Conservation (phyloP, 352 stramenopile species). For the Pythium guiyangense region DNA sequence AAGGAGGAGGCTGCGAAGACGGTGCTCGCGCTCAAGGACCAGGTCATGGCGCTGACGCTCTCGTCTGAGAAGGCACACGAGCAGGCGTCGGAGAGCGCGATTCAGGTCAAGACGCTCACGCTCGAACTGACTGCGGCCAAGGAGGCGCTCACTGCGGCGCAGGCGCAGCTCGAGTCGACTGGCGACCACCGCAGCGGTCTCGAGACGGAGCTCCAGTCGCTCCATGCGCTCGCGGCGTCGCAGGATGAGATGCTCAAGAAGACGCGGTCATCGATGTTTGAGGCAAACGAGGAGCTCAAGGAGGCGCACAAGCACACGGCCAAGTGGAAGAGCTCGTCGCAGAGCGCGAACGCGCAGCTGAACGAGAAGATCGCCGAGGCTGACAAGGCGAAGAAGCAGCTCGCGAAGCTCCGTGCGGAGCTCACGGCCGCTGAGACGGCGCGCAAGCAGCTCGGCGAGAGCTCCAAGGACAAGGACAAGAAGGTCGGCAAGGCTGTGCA, state of each 20-base stretch:
- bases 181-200: constrained; percentile 20
- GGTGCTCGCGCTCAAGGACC: constrained; percentile 44
- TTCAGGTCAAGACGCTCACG: constrained; percentile 31
- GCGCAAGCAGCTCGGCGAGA: constrained; percentile 45
- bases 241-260: constrained; percentile 75
- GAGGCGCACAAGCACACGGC: constrained; percentile 48
- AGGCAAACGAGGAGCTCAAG: constrained; percentile 76
- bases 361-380: constrained; percentile 65
- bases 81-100: constrained; percentile 20
- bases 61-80: constrained; percentile 30
- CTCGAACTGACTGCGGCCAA: constrained; percentile 30
- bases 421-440: constrained; percentile 34
- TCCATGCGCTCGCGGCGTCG: constrained; percentile 29
- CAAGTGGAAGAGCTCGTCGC: constrained; percentile 73
- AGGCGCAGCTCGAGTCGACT: constrained; percentile 30
- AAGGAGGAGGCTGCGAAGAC: constrained; percentile 33
- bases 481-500: constrained; percentile 57
- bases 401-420: constrained; percentile 44
- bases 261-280: constrained; percentile 54
- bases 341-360: constrained; percentile 52
- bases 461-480: constrained; percentile 64
- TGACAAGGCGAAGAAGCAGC: constrained; percentile 62
- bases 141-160: constrained; percentile 25
- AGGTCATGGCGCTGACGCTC: constrained; percentile 40
- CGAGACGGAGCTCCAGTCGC: constrained; percentile 34